Evolutionary conservation across 306 rosid genomes (phyloP), one percentile per base, ranked within the genome.

Genomic region (Trifolium pratense): DNA sequence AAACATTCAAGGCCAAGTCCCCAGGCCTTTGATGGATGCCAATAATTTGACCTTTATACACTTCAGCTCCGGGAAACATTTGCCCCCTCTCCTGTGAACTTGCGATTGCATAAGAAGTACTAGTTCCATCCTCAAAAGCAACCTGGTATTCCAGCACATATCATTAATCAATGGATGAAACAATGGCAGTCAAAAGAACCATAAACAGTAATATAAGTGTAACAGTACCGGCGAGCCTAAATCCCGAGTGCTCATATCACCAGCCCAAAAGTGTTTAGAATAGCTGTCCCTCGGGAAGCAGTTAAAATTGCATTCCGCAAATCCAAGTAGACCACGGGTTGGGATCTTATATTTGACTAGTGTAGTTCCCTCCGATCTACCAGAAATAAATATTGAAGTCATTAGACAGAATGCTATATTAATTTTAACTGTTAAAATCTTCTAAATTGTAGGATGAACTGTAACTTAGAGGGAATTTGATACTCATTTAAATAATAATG

Each of bases 21-120:
- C 99, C 97, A 39, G 95, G 84, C 39, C 99, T 88, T 86, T 94
- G 99, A 86, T 94, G 99, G 77, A 94, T 94, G 58, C 99, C 99
- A 39, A 94, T 81, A 60, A 94, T 87, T 82, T 91, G 97, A 85
- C 99, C 96, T 80, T 87, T 94, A 74, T 91, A 94, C 66, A 94
- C 92, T 0, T 88, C 97, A 58, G 68, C 45, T 56, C 99, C 99
- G 25, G 99, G 92, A 80, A 94, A 94, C 97, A 94, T 77, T 73
- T 89, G 96, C 34, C 99, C 99, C 59, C 99, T 88, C 73, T 94
- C 99, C 77, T 94, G 99, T 36, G 97, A 88, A 79, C 97, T 89
- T 79, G 82, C 57, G 43, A 94, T 86, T 49, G 99, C 99, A 74
- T 94, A 94, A 49, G 99, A 88, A 39, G 96, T 85, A 80, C 89